Conservation (phyloP, 78 protist species). For the Ministeria vibrans region DNA sequence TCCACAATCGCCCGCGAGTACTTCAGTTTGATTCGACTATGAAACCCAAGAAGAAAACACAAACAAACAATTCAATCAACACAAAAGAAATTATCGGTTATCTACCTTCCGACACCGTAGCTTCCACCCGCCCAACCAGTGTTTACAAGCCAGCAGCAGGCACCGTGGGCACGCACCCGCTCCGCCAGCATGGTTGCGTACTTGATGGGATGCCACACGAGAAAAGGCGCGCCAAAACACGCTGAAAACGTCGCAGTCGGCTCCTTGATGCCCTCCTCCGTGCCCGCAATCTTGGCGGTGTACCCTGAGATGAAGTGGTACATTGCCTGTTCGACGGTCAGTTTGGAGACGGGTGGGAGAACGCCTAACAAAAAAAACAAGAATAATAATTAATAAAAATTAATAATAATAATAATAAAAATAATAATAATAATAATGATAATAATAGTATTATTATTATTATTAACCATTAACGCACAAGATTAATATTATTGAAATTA, state of each 20-base stretch:
- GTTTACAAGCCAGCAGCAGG: constrained; percentile 82
- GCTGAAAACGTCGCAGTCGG: constrained; percentile 91
- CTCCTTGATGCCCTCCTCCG: constrained; percentile 89
- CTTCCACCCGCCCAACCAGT: constrained; percentile 87
- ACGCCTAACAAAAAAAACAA: no score
- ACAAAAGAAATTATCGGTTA: not conserved
- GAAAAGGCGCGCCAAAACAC: constrained; percentile 93
- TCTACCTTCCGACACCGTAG: no score
- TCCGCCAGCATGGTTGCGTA: constrained; percentile 88
- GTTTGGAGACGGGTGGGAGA: constrained; percentile 89
- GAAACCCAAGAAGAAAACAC: constrained; percentile 45
- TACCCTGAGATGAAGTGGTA: constrained; percentile 92
- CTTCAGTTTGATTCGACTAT: constrained; percentile 68
- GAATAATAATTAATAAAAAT: no score
- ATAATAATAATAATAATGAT: no score
- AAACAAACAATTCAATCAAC: not conserved
- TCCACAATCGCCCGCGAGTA: constrained; percentile 85
- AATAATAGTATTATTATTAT: no score
- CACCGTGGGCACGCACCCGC: constrained; percentile 61
- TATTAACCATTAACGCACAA: no score
- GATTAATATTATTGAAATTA: no score
- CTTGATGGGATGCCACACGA: constrained; percentile 84
- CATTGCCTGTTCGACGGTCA: constrained; percentile 82
- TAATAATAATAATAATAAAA: no score
- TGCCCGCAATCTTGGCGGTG: constrained; percentile 93